phyloP scores from a whole-genome alignment of 139 green algal species.

The Trebouxia sp. region DNA sequence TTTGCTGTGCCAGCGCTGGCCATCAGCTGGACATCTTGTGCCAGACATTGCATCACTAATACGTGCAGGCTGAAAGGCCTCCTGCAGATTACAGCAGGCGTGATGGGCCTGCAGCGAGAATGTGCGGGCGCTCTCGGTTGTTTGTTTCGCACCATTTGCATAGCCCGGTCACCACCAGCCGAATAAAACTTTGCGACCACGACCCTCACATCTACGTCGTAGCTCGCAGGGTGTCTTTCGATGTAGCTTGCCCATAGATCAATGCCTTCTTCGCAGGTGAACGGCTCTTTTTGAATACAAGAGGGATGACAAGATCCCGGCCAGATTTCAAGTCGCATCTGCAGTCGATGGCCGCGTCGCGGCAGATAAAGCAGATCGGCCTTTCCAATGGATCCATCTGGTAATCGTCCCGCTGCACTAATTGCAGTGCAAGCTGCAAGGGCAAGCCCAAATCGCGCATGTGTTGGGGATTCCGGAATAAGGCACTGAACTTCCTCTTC shows the following conservation, averaged over 20 bases:
- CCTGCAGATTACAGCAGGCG: too few relatives aligned
- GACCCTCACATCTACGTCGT: background rate
- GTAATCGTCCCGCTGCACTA: too few relatives aligned
- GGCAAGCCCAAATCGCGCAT: too few relatives aligned
- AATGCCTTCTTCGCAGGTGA: background rate
- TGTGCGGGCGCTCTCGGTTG: too few relatives aligned
- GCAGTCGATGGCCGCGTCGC: background rate
- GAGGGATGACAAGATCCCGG: background rate
- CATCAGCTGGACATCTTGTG: background rate
- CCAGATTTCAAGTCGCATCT: background rate
- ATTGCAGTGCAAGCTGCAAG: too few relatives aligned
- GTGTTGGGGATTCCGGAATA: too few relatives aligned
- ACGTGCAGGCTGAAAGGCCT: too few relatives aligned
- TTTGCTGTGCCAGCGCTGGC: background rate
- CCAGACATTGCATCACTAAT: background rate
- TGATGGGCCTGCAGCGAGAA: too few relatives aligned
- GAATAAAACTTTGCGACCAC: background rate
- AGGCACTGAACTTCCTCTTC: too few relatives aligned
- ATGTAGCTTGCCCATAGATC: background rate
- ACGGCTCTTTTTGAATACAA: background rate
- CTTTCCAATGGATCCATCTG: background rate
- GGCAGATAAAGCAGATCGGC: background rate
- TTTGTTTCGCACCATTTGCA: too few relatives aligned
- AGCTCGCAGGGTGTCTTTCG: slow-evolving; percentile 2
- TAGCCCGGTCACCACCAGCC: too few relatives aligned